Percentiles rank a stretch among this genome's conserved stretches.
Conservation (phyloP, 345 rosid species). For the Alliaria petiolata region DNA sequence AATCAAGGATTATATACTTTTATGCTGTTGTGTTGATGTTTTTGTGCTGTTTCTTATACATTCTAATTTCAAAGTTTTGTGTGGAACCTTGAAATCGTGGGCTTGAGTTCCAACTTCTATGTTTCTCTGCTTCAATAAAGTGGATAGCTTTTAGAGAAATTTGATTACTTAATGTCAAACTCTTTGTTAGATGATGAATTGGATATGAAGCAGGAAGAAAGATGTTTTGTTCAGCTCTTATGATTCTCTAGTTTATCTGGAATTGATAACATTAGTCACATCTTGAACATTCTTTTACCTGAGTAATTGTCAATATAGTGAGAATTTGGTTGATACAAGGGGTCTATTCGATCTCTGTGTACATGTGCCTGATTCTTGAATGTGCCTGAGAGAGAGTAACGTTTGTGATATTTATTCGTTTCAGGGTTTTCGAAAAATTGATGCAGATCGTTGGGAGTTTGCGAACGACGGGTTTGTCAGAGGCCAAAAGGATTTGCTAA, state of each 20-base stretch:
- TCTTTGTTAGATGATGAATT: background rate
- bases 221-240: background rate
- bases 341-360: background rate
- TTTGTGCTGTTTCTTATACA: background rate
- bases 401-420: slow-evolving; percentile 11
- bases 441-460: slow-evolving; percentile 86
- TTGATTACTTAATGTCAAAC: slow-evolving; percentile 1
- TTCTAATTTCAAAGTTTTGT: background rate
- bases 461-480: slow-evolving; percentile 77
- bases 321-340: background rate
- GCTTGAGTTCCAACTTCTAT: background rate
- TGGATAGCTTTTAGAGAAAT: background rate
- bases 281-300: background rate
- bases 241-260: background rate
- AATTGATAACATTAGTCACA: background rate
- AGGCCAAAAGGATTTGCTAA: slow-evolving; percentile 68
- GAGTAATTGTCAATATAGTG: background rate
- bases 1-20: background rate
- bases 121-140: background rate
- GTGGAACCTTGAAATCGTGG: background rate
- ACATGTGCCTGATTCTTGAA: background rate
- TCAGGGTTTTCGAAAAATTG: slow-evolving; percentile 90
- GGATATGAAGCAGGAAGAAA: background rate
- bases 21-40: background rate
- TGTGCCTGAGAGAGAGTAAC: background rate